Conservation (phyloP, 768 basidiomycete species). For the Amanita exitialis region DNA sequence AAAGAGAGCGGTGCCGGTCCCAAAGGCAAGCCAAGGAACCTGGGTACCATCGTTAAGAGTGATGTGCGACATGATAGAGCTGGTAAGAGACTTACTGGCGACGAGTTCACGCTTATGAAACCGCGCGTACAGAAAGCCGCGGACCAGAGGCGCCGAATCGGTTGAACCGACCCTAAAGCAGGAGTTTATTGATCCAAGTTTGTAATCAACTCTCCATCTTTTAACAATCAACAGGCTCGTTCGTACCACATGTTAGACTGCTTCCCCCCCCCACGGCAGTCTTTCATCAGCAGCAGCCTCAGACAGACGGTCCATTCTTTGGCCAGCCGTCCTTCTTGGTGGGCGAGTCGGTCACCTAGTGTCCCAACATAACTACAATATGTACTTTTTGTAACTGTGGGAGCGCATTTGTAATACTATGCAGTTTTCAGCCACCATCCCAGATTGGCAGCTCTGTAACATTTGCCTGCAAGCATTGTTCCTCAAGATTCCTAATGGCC, state of each 20-base stretch:
- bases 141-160: no score
- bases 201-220: constrained; percentile 31
- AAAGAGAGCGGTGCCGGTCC: constrained; percentile 48
- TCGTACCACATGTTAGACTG: constrained; percentile 49
- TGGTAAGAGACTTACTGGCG: background rate
- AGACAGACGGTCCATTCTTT: constrained; percentile 54
- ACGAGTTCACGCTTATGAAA: background rate
- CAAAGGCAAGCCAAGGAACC: constrained; percentile 52
- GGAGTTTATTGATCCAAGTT: constrained; percentile 7
- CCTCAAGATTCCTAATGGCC: constrained; percentile 44
- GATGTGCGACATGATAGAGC: constrained; percentile 13
- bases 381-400: constrained; percentile 10
- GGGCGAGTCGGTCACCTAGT: constrained; percentile 59
- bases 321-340: constrained; percentile 42
- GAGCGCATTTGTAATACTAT: constrained; percentile 30
- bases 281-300: constrained; percentile 48
- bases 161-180: constrained; percentile 41
- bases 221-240: constrained; percentile 53
- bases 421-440: constrained; percentile 32
- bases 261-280: constrained; percentile 24
- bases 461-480: constrained; percentile 26
- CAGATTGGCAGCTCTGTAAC: constrained; percentile 13
- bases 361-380: constrained; percentile 27
- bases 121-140: no score
- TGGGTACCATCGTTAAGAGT: constrained; percentile 44